Conservation (phyloP, 176 grass and related monocot species). For the Oryza glumipatula region DNA sequence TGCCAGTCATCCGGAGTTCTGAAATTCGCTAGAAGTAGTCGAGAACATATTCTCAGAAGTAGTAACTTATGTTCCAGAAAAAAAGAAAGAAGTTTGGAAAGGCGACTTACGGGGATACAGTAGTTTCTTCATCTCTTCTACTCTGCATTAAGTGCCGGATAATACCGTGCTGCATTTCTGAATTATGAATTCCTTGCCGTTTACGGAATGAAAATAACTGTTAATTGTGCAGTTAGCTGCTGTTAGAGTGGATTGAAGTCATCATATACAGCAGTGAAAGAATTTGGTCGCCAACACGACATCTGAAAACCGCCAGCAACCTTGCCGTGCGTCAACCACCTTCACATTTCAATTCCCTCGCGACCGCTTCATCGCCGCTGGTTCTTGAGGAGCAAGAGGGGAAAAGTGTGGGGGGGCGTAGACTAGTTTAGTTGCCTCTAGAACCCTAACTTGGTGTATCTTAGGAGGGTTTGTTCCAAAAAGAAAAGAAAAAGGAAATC, state of each 20-base stretch:
- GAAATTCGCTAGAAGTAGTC: background rate
- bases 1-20: background rate
- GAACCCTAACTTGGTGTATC: slow-evolving; percentile 19
- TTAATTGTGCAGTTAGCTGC: background rate
- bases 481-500: background rate
- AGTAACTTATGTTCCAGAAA: no score
- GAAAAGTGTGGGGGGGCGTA: background rate
- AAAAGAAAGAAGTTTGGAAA: no score
- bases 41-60: background rate
- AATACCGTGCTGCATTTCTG: background rate
- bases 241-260: background rate
- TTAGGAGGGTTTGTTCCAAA: background rate
- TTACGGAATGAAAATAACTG: background rate
- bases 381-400: slow-evolving; percentile 11
- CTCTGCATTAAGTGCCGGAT: background rate
- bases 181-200: background rate
- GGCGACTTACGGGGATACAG: no score
- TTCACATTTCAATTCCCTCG: background rate
- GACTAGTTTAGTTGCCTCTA: slow-evolving; percentile 28
- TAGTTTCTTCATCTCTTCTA: no score
- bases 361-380: background rate
- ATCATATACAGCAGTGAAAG: background rate
- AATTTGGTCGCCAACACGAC: slow-evolving; percentile 30
- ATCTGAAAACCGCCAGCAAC: slow-evolving; percentile 1
- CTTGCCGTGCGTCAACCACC: slow-evolving; percentile 42